Evolutionary conservation across 1,284 basidiomycete species (phyloP).

Genomic region (Porodaedalea pini): DNA sequence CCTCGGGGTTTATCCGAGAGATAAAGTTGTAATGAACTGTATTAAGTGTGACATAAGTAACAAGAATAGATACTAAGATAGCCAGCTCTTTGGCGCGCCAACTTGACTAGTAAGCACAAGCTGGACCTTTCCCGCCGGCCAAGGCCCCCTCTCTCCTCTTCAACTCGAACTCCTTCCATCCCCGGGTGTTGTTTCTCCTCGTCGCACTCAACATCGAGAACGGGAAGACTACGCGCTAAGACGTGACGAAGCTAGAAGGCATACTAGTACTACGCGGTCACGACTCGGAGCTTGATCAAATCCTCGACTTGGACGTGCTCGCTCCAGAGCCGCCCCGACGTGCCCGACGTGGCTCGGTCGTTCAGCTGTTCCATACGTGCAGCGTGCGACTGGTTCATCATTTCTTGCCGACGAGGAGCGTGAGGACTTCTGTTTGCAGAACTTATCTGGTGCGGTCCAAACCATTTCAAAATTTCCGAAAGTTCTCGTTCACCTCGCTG

Average conservation of each 20-base stretch:
- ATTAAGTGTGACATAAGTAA: conserved; percentile 1
- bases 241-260: background rate
- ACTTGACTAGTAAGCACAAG: background rate
- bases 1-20: conserved; percentile 1
- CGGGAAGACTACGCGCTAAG: background rate
- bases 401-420: background rate
- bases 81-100: background rate
- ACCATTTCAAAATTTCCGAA: background rate
- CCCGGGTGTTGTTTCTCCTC: background rate
- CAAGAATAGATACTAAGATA: background rate
- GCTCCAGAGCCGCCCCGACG: no score
- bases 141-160: background rate
- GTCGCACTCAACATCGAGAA: background rate
- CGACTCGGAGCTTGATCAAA: no score
- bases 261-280: background rate
- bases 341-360: background rate
- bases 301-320: no score
- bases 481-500: background rate
- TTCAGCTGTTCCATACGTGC: background rate
- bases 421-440: background rate
- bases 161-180: background rate
- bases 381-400: background rate
- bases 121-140: conserved; percentile 1
- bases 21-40: background rate
- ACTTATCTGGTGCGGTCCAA: background rate